phyloP scores from a whole-genome alignment of 768 basidiomycete genomes.

The Lactifluus volemus region DNA sequence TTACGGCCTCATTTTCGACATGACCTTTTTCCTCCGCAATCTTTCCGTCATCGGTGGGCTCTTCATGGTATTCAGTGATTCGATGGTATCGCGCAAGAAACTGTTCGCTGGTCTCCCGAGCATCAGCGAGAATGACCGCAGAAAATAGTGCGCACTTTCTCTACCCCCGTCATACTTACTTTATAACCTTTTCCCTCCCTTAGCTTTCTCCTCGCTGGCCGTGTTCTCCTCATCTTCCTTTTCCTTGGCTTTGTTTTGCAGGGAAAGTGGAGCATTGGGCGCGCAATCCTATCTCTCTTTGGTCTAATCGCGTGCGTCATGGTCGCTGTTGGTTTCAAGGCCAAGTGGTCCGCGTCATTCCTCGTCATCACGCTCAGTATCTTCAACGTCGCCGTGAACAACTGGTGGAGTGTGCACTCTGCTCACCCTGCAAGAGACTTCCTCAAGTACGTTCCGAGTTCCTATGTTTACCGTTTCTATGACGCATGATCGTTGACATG shows the following conservation, averaged over 20 bases:
- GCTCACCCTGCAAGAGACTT: conserved; percentile 96
- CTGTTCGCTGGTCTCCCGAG: conserved; percentile 86
- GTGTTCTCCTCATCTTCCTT: conserved; percentile 95
- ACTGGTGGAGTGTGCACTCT: conserved; percentile 93
- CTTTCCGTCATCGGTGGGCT: conserved; percentile 95
- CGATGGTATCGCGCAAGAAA: conserved; percentile 79
- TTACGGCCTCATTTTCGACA: conserved; percentile 98
- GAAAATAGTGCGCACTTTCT: conserved; percentile 76
- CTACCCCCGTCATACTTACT: conserved; percentile 1
- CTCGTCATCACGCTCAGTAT: conserved; percentile 83
- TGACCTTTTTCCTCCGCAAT: conserved; percentile 99
- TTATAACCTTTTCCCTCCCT: not conserved
- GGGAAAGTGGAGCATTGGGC: conserved; percentile 81
- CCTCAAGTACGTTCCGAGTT: conserved; percentile 59
- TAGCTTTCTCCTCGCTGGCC: conserved; percentile 95
- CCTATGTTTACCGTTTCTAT: not conserved
- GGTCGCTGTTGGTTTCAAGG: conserved; percentile 99
- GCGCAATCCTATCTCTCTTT: conserved; percentile 80
- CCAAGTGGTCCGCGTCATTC: conserved; percentile 97
- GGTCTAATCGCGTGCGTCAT: conserved; percentile 89
- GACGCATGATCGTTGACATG: conserved; percentile 16
- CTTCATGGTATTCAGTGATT: conserved; percentile 98
- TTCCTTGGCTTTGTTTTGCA: conserved; percentile 97
- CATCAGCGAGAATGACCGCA: conserved; percentile 90
- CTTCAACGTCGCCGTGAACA: conserved; percentile 98